phyloP scores from a whole-genome alignment of 202 grass and related monocot species.

The Carex arenaria region DNA sequence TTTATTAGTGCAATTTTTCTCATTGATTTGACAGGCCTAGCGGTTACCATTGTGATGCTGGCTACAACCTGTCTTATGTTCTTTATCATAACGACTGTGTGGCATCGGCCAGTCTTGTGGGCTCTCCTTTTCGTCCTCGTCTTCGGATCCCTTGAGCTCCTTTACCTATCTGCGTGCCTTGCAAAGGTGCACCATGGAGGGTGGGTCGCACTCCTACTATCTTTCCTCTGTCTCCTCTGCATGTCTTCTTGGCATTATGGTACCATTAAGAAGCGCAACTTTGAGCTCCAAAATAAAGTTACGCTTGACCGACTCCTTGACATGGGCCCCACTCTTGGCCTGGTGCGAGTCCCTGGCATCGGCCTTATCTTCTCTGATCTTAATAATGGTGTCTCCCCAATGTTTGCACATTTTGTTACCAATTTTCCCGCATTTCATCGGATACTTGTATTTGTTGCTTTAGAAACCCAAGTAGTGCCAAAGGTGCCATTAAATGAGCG shows the following conservation, averaged over 20 bases:
- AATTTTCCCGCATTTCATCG: slow-evolving; percentile 94
- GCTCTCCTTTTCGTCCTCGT: slow-evolving; percentile 48
- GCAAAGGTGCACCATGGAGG: slow-evolving; percentile 70
- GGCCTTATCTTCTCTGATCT: slow-evolving; percentile 65
- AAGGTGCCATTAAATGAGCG: slow-evolving; percentile 43
- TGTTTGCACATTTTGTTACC: slow-evolving; percentile 97
- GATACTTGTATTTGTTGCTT: slow-evolving; percentile 64
- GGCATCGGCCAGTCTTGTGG: slow-evolving; percentile 37
- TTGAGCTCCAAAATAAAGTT: slow-evolving; percentile 87
- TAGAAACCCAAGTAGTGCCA: slow-evolving; percentile 72
- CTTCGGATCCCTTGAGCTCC: slow-evolving; percentile 75
- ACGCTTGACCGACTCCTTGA: slow-evolving; percentile 55
- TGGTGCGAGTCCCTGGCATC: slow-evolving; percentile 63
- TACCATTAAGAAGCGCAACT: slow-evolving; percentile 63
- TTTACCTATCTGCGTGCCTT: slow-evolving; percentile 65
- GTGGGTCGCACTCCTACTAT: slow-evolving; percentile 68
- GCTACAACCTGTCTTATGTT: slow-evolving; percentile 90
- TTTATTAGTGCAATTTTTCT: not conserved
- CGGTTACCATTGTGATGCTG: slow-evolving; percentile 77
- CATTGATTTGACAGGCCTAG: slow-evolving; percentile 44
- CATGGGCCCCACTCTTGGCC: slow-evolving; percentile 58
- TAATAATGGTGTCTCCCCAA: slow-evolving; percentile 44
- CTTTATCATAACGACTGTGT: slow-evolving; percentile 70
- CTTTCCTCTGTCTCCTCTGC: slow-evolving; percentile 35
- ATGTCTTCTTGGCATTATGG: slow-evolving; percentile 96